Conservation (phyloP, 2,329 filamentous ascomycete species). For the Leptographium flavum region DNA sequence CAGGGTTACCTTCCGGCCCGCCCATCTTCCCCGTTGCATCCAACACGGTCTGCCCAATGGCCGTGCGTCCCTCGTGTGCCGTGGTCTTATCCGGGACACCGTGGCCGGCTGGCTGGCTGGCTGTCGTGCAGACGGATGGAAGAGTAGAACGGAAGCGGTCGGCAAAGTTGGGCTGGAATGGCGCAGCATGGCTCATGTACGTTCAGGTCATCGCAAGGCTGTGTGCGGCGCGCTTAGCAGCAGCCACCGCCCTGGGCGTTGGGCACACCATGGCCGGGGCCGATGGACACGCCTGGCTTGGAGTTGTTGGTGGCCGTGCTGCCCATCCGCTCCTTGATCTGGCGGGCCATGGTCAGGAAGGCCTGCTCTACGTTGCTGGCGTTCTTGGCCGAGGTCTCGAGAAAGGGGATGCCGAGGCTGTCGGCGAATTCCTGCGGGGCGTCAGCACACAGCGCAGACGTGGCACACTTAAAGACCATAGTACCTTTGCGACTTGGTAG, state of each 20-base stretch:
- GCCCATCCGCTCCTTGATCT: constrained; percentile 99
- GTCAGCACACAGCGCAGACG: not conserved
- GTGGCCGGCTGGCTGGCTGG: not conserved
- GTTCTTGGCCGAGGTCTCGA: constrained; percentile 99
- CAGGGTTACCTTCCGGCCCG: not conserved
- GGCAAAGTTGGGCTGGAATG: not conserved
- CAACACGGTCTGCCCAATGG: no score
- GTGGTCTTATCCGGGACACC: no score
- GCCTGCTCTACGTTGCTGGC: constrained; percentile 99
- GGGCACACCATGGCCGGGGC: constrained; percentile 85
- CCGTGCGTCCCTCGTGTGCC: no score
- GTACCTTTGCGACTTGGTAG: constrained; percentile 96
- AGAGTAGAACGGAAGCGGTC: not conserved
- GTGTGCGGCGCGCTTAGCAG: constrained; percentile 15
- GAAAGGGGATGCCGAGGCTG: constrained; percentile 96
- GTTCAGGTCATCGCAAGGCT: not conserved
- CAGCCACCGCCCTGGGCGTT: constrained; percentile 20
- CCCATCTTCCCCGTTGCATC: not conserved
- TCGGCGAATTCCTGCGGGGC: constrained; percentile 79
- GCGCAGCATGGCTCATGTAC: not conserved
- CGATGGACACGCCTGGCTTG: constrained; percentile 95
- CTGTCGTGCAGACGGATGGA: not conserved
- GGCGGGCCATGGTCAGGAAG: constrained; percentile 98
- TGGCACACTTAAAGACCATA: not conserved
- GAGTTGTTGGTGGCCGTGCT: constrained; percentile 92